Conservation (phyloP, 495 filamentous ascomycete species). For the Hypoxylon trugodes region DNA sequence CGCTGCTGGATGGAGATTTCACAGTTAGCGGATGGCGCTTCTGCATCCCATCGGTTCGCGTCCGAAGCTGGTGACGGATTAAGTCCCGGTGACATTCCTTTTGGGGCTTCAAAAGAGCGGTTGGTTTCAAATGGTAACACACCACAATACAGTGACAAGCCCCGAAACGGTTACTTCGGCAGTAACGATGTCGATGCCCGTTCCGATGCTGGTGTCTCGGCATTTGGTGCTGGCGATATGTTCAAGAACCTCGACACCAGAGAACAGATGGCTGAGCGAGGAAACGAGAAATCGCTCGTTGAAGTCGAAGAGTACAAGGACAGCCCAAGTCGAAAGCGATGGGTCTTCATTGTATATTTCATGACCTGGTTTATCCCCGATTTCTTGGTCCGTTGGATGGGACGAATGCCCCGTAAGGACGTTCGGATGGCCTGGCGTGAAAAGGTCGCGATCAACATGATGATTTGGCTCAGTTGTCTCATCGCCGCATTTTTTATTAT, state of each 20-base stretch:
- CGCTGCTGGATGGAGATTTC: constrained; percentile 91
- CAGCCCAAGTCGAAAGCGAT: constrained; percentile 85
- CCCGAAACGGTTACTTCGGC: constrained; percentile 80
- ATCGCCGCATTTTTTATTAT: constrained; percentile 88
- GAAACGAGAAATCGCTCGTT: constrained; percentile 86
- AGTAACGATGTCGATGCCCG: constrained; percentile 82
- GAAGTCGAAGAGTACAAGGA: constrained; percentile 86
- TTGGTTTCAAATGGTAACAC: constrained; percentile 66
- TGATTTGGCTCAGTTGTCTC: constrained; percentile 91
- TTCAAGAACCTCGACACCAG: constrained; percentile 95
- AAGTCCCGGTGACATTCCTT: constrained; percentile 51
- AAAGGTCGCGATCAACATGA: constrained; percentile 96
- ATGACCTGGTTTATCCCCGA: constrained; percentile 90
- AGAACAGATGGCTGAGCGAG: constrained; percentile 94
- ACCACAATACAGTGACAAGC: constrained; percentile 76
- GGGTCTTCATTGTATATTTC: constrained; percentile 86
- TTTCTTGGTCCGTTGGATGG: constrained; percentile 78
- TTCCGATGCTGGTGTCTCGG: constrained; percentile 89
- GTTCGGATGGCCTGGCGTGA: constrained; percentile 95
- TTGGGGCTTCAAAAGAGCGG: constrained; percentile 75
- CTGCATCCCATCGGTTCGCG: constrained; percentile 61
- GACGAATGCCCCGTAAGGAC: constrained; percentile 91
- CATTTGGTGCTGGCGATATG: constrained; percentile 93
- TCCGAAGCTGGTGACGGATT: constrained; percentile 55
- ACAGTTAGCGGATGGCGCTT: constrained; percentile 71